Conservation (phyloP, 2,329 filamentous ascomycete genomes). For the Colletotrichum aenigma region DNA sequence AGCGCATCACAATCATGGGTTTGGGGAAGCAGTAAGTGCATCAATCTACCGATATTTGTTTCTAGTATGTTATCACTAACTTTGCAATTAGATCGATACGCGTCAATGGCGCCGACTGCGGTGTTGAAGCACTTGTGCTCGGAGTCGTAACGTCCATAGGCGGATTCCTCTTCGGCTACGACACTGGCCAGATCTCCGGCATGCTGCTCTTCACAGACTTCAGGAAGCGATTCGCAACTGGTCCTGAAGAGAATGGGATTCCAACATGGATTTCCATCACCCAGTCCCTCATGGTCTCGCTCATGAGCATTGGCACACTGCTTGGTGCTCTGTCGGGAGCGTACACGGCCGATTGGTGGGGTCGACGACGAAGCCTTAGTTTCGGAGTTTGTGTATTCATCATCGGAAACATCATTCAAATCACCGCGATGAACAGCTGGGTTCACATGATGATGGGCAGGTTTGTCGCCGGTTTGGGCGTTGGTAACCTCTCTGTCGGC, state of each 20-base stretch:
- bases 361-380: constrained; percentile 59
- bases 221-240: constrained; percentile 58
- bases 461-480: constrained; percentile 69
- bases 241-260: constrained; percentile 33
- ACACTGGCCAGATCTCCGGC: constrained; percentile 63
- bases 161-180: constrained; percentile 68
- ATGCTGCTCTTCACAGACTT: constrained; percentile 59
- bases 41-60: neutral
- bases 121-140: constrained; percentile 44
- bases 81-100: constrained; percentile 37
- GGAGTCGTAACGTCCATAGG: constrained; percentile 61
- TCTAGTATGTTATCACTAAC: neutral
- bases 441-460: constrained; percentile 70
- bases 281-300: constrained; percentile 57
- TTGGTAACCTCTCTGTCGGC: constrained; percentile 69
- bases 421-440: constrained; percentile 63
- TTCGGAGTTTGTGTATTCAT: constrained; percentile 62
- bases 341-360: constrained; percentile 60
- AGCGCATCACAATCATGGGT: constrained; percentile 4
- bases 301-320: constrained; percentile 60
- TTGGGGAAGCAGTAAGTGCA: constrained; percentile 15
- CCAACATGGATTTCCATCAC: constrained; percentile 45
- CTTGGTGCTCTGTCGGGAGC: constrained; percentile 58
- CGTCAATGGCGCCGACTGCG: constrained; percentile 47
- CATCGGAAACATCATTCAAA: constrained; percentile 69